phyloP scores from a whole-genome alignment of 2,329 filamentous ascomycete species.

The Atkinsonella texensis region DNA sequence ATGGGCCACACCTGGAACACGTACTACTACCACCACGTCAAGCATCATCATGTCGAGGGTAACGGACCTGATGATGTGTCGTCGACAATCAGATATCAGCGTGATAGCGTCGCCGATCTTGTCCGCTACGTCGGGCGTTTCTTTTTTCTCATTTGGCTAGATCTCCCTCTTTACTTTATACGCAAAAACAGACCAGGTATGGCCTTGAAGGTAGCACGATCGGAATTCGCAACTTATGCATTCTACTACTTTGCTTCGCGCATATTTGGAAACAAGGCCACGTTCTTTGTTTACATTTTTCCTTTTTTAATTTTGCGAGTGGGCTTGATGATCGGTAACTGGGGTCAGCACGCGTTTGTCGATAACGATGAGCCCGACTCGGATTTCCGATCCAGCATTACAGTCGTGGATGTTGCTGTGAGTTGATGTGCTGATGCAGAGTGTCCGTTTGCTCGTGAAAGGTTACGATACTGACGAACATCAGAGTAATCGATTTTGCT shows the following conservation, averaged over 20 bases:
- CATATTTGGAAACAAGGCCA: constrained; percentile 39
- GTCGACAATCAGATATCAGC: constrained; percentile 64
- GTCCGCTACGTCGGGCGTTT: constrained; percentile 63
- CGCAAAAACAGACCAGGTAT: constrained; percentile 44
- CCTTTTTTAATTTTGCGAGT: constrained; percentile 55
- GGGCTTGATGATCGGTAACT: constrained; percentile 72
- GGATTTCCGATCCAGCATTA: constrained; percentile 69
- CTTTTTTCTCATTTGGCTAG: constrained; percentile 61
- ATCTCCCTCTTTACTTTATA: constrained; percentile 63
- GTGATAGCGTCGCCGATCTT: constrained; percentile 55
- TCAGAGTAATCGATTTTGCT: constrained; percentile 70
- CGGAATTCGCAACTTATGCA: constrained; percentile 47
- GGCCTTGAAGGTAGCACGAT: constrained; percentile 44
- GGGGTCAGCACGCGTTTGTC: constrained; percentile 74
- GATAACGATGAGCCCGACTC: constrained; percentile 64
- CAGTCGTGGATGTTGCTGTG: constrained; percentile 66
- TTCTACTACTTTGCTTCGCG: constrained; percentile 37
- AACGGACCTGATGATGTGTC: constrained; percentile 69
- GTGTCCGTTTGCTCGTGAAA: neutral
- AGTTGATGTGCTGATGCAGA: constrained; percentile 17
- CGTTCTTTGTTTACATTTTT: constrained; percentile 52
- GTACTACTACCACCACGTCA: constrained; percentile 78
- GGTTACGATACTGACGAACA: neutral
- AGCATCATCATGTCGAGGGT: constrained; percentile 73
- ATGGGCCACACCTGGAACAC: constrained; percentile 80